Base-by-base conservation (phyloP, 441 rosid genomes). In the Viola pubescens region DNA sequence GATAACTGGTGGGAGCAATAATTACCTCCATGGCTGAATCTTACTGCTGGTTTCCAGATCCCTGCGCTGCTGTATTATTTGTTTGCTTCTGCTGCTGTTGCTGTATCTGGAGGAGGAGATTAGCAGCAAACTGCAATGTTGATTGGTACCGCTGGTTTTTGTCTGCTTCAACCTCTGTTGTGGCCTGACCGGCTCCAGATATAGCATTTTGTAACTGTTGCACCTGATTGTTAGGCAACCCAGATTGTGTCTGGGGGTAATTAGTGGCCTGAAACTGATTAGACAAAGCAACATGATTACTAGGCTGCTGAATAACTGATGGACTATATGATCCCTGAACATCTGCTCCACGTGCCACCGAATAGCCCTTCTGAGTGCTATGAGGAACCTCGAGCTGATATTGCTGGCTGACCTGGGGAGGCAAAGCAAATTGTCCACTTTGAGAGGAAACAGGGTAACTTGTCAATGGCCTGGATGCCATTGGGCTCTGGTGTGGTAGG, bases 141-240 rank as follows among this genome's bases (percentile, higher is more conserved):
- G 95, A 94, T 65, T 94, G 97, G 75, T 90, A 94, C 34, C 88
- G 74, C 75, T 90, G 91, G 70, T 86, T 82, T 73, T 88, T 90
- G 73, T 90, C 96, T 10, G 64, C 80, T 75, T 88, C 97, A 38
- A 54, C 76, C 69, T 82, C 87, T 66, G 90, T 63, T 39, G 69
- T 53, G 42, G 73, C 81, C 74, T 74, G 89, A 65, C 70, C 73
- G 75, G 80, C 59, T 54, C 79, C 89, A 65, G 82, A 56, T 43
- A 77, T 58, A 57, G 77, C 67, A 65, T 82, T 62, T 67, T 87
- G 88, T 46, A 66, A 70, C 61, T 80, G 89, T 66, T 79, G 82
- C 37, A 51, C 74, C 71, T 81, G 83, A 73, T 56, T 70, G 39
- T 84, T 71, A 40, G 77, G 80, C 81, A 81, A 64, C n/a, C 54